These are phyloP conservation scores for Guillardia theta DNA, from an alignment of 78 protist species.

Conservation along the genomic window DNA sequence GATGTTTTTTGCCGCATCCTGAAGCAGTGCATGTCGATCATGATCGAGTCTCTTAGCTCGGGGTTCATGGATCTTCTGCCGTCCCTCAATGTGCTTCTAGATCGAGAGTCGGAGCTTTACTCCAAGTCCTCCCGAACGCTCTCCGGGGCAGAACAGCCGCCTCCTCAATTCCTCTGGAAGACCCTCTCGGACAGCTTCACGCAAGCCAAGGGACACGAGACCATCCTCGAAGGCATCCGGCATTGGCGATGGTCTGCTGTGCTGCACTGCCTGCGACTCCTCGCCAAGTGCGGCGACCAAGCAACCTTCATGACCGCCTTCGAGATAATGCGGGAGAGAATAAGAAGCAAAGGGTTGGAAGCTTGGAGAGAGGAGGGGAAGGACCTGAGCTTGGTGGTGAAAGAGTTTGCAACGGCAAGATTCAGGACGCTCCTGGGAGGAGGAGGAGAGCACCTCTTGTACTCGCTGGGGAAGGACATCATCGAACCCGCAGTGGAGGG, in stretches of 20 bases:
- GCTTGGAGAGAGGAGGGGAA: neutral
- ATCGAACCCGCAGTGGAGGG: neutral
- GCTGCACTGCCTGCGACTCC: neutral
- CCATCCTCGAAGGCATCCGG: neutral
- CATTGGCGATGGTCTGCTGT: neutral
- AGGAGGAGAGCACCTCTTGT: neutral
- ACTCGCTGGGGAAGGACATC: neutral
- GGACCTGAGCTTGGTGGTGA: neutral
- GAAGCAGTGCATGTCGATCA: neutral
- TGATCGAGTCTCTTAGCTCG: neutral
- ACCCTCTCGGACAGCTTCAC: neutral
- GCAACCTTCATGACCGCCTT: neutral
- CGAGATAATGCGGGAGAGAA: neutral
- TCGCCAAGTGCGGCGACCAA: neutral
- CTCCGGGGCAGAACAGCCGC: neutral
- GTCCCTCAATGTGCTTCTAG: neutral
- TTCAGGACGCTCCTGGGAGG: neutral
- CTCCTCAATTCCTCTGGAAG: neutral
- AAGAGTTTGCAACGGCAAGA: neutral
- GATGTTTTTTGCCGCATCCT: neutral
- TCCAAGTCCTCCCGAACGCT: neutral
- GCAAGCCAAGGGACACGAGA: neutral
- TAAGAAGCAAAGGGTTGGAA: neutral
- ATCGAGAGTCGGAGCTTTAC: neutral
- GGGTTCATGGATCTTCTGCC: neutral